Evolutionary conservation across 768 basidiomycete genomes (phyloP).

Genomic region (Lentinula aciculospora): DNA sequence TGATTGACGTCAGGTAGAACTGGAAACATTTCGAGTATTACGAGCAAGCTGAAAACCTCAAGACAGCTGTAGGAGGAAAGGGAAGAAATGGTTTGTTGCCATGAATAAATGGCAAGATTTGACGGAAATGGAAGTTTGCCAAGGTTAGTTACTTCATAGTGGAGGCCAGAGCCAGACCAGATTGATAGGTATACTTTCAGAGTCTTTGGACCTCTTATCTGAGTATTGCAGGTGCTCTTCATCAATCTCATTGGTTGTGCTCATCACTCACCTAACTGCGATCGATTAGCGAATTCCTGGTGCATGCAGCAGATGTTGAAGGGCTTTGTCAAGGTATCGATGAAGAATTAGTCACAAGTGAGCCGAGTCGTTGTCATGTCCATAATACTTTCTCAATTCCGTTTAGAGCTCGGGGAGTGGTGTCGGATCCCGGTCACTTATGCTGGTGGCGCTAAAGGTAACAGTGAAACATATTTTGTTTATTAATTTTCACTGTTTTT

Average conservation of each 20-base stretch:
- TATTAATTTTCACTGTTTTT: neutral
- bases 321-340: slow-evolving; percentile 97
- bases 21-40: neutral
- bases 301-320: slow-evolving; percentile 99
- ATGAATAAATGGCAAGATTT: slow-evolving; percentile 99
- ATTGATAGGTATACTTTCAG: slow-evolving; percentile 31
- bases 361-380: slow-evolving; percentile 19
- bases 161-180: neutral
- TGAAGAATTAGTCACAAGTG: slow-evolving; percentile 76
- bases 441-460: slow-evolving; percentile 93
- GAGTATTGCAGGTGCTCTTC: slow-evolving; percentile 70
- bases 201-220: slow-evolving; percentile 70
- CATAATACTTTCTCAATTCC: slow-evolving; percentile 9
- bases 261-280: neutral
- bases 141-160: slow-evolving; percentile 44
- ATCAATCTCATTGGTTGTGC: slow-evolving; percentile 8
- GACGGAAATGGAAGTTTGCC: slow-evolving; percentile 88
- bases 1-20: slow-evolving; percentile 88
- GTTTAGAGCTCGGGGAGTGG: slow-evolving; percentile 85
- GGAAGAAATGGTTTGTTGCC: slow-evolving; percentile 82
- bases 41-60: neutral
- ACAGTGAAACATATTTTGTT: neutral
- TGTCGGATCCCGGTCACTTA: slow-evolving; percentile 89
- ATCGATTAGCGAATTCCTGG: slow-evolving; percentile 71
- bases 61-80: slow-evolving; percentile 74